phyloP scores from a whole-genome alignment of 345 rosid genomes.

The Heritiera fomes region DNA sequence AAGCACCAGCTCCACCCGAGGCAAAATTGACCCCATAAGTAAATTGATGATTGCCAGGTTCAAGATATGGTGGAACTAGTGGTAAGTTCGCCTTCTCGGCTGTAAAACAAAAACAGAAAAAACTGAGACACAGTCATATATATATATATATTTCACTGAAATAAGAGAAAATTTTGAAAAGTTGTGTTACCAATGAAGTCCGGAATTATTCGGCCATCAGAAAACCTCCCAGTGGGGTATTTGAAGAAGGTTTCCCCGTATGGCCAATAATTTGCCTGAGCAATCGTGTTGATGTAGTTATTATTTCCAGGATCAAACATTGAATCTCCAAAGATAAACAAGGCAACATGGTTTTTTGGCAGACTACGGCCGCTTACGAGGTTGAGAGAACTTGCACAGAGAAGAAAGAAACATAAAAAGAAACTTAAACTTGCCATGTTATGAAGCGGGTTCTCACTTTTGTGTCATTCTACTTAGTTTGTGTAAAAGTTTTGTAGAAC shows the following conservation, averaged over 20 bases:
- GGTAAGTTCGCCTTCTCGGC: slow-evolving; percentile 45
- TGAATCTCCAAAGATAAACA: neutral
- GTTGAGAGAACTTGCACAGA: neutral
- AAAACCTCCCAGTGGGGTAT: slow-evolving; percentile 11
- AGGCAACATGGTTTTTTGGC: slow-evolving; percentile 3
- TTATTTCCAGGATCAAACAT: slow-evolving; percentile 13
- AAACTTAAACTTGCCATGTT: slow-evolving; percentile 14
- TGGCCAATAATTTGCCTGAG: slow-evolving; percentile 13
- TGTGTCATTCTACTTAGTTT: neutral
- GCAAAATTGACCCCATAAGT: slow-evolving; percentile 35
- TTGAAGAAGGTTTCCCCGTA: slow-evolving; percentile 17
- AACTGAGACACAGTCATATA: too few relatives aligned
- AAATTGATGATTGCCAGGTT: slow-evolving; percentile 13
- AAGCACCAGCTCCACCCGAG: slow-evolving; percentile 38
- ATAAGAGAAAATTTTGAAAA: slow-evolving; percentile 4
- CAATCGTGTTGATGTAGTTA: slow-evolving; percentile 9
- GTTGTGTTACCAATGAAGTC: slow-evolving; percentile 31
- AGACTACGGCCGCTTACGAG: neutral
- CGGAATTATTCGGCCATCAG: slow-evolving; percentile 14
- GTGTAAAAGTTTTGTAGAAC: neutral
- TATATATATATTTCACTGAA: neutral
- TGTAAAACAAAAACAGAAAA: slow-evolving; percentile 34
- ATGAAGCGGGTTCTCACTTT: neutral
- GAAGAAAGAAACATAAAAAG: neutral
- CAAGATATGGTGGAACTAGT: slow-evolving; percentile 45